Evolutionary conservation across 768 basidiomycete genomes (phyloP), one percentile per base, ranked within the genome.

Genomic region (Kockovaella imperatae): DNA sequence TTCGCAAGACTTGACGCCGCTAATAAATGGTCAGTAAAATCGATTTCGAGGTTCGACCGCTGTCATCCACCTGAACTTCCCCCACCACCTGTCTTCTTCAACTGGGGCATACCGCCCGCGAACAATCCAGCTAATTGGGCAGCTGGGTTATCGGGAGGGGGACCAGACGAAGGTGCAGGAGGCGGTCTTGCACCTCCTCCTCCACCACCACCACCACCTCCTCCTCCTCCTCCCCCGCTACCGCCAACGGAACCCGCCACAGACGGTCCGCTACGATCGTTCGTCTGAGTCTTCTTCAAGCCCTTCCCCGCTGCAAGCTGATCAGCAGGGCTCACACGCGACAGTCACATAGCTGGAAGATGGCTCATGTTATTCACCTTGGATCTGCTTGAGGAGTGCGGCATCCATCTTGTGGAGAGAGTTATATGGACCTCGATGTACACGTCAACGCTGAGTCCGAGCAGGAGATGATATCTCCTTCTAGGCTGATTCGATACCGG

Each of bases 41-140:
- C 28, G 31, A n/a, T 17, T 20, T n/a, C n/a, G n/a, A n/a, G n/a
- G n/a, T n/a, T n/a, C n/a, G n/a, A n/a, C n/a, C n/a, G n/a, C n/a
- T n/a, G 46, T 35, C 31, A 53, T 35, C 45, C 45, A 53, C 51
- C 35, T 35, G 51, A 18, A n/a, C n/a, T n/a, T 40, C 41, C 52
- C 4, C 64, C 76, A 49, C 80, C 78, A 11, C 81, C 84, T n/a
- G 84, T 78, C 36, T 87, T 80, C 75, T 84, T 91, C 62, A 93
- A 67, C 66, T 86, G 90, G 3, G 90, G 90, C 75, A 93, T 81
- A 1, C 90, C 89, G 14, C 87, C 88, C 36, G 89, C 87, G 63
- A 95, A 91, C 10, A 95, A 71, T 1, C 80, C 83, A 26, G 81
- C 89, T 3, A 91, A 74, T 68, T 90, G 87, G 21, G 87, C 86